A percentile compares a stretch with the other conserved stretches of the same genome.
Evolutionary conservation across 441 rosid species (phyloP).

Genomic region (Viola pubescens): DNA sequence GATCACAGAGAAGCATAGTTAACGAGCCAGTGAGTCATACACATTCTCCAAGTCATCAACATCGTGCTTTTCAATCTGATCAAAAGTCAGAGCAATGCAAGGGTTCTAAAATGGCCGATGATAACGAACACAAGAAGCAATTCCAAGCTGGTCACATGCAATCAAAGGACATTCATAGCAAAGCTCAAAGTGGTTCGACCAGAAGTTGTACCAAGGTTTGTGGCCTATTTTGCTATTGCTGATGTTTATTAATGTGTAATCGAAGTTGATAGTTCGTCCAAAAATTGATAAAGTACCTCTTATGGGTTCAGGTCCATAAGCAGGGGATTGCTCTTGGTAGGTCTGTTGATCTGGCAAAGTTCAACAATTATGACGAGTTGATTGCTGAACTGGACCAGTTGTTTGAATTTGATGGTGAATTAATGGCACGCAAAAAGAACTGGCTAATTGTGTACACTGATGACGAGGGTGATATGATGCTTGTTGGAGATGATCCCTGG

Average conservation of each 20-base stretch:
- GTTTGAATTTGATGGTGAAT: conserved; percentile 82
- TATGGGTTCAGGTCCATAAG: conserved; percentile 62
- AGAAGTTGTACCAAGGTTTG: conserved; percentile 82
- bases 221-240: not conserved
- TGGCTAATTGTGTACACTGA: conserved; percentile 89
- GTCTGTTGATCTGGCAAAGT: conserved; percentile 90
- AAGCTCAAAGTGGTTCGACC: conserved; percentile 36
- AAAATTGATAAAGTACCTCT: too few relatives aligned
- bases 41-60: conserved; percentile 28
- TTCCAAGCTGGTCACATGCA: conserved; percentile 28
- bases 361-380: conserved; percentile 65
- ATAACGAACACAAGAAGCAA: conserved; percentile 44
- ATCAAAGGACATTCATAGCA: conserved; percentile 41
- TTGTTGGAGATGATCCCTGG: conserved; percentile 99
- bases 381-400: conserved; percentile 72
- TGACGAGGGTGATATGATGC: conserved; percentile 98
- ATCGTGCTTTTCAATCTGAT: conserved; percentile 28
- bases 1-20: conserved; percentile 21
- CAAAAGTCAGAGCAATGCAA: conserved; percentile 44
- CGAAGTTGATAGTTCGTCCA: too few relatives aligned
- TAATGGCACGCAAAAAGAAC: conserved; percentile 52
- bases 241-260: too few relatives aligned
- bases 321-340: conserved; percentile 92
- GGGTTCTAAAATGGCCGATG: conserved; percentile 40
- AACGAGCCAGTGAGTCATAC: conserved; percentile 21